Evolutionary conservation across 1,139 yeast species (phyloP).

Genomic region (Yamadazyma atmosphaerica): DNA sequence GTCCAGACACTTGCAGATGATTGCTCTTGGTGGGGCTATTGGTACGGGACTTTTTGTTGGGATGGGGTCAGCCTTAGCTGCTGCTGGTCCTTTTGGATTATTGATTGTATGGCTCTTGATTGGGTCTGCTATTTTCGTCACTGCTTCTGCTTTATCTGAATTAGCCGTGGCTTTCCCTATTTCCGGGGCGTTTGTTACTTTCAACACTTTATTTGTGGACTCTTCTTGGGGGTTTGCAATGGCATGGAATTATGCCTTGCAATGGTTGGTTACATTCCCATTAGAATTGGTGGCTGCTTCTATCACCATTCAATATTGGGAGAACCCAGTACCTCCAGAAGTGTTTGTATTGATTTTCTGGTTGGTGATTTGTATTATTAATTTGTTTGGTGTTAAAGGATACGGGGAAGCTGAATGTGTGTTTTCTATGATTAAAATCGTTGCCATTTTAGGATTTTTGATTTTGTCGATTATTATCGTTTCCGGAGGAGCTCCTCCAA

Average conservation of each 20-base stretch:
- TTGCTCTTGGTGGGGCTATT: slow-evolving; percentile 43
- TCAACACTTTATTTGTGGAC: slow-evolving; percentile 36
- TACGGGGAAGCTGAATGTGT: slow-evolving; percentile 38
- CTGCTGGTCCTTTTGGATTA: slow-evolving; percentile 40
- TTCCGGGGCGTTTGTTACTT: slow-evolving; percentile 41
- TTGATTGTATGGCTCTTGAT: slow-evolving; percentile 33
- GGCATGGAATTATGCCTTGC: slow-evolving; percentile 45
- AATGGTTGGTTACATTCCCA: slow-evolving; percentile 41
- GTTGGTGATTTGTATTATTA: slow-evolving; percentile 27
- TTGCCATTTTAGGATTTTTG: slow-evolving; percentile 34
- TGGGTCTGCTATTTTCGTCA: slow-evolving; percentile 32
- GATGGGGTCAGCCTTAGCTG: slow-evolving; percentile 29
- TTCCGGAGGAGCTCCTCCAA: slow-evolving; percentile 34
- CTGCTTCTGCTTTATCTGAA: slow-evolving; percentile 38
- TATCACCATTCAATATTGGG: slow-evolving; percentile 34
- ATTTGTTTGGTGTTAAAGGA: slow-evolving; percentile 37
- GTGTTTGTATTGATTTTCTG: slow-evolving; percentile 34
- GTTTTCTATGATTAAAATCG: slow-evolving; percentile 30
- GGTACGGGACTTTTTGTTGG: slow-evolving; percentile 46
- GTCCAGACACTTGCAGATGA: slow-evolving; percentile 42
- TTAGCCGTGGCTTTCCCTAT: slow-evolving; percentile 42
- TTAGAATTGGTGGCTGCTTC: slow-evolving; percentile 43
- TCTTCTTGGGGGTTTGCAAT: slow-evolving; percentile 41
- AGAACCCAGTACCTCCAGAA: slow-evolving; percentile 25
- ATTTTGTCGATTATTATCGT: slow-evolving; percentile 30